Percentiles rank a stretch among this genome's conserved stretches.
These are phyloP conservation scores for Nyctanthes arbortristis DNA, from an alignment of 257 asterid species.

Conservation along the genomic window DNA sequence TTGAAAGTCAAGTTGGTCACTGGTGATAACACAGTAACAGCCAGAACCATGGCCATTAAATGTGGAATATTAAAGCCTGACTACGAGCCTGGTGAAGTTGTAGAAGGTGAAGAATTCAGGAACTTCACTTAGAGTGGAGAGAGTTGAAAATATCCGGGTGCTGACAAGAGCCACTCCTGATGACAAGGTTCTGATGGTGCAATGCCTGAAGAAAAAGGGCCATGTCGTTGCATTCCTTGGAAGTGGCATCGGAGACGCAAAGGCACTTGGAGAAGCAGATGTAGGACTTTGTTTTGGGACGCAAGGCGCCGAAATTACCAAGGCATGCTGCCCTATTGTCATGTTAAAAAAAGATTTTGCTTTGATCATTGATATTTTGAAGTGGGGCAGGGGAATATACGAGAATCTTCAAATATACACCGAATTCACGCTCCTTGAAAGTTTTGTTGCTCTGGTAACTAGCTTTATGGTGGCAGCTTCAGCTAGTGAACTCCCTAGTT, in stretches of 20 bases:
- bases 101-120: slow-evolving; percentile 20
- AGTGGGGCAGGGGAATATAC: slow-evolving; percentile 30
- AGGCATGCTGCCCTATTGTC: too few relatives aligned
- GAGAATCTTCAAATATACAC: slow-evolving; percentile 15
- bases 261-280: slow-evolving; percentile 24
- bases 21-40: slow-evolving; percentile 25
- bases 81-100: not conserved
- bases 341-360: too few relatives aligned
- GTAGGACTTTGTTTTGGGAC: slow-evolving; percentile 25
- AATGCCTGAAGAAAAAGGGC: slow-evolving; percentile 18
- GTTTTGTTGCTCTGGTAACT: slow-evolving; percentile 15
- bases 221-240: slow-evolving; percentile 28
- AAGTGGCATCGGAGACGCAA: slow-evolving; percentile 21
- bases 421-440: slow-evolving; percentile 26
- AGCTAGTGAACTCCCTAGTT: not conserved
- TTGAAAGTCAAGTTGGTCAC: slow-evolving; percentile 28
- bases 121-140: slow-evolving; percentile 22
- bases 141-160: too few relatives aligned
- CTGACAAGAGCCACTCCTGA: slow-evolving; percentile 25
- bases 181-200: slow-evolving; percentile 29
- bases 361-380: slow-evolving; percentile 13
- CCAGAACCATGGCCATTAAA: slow-evolving; percentile 6
- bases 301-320: too few relatives aligned
- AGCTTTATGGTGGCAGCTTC: slow-evolving; percentile 16
- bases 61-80: slow-evolving; percentile 18